Percentiles rank a stretch among this genome's conserved stretches.
Evolutionary conservation across 1,284 basidiomycete genomes (phyloP).

Genomic region (Ganoderma boninense): DNA sequence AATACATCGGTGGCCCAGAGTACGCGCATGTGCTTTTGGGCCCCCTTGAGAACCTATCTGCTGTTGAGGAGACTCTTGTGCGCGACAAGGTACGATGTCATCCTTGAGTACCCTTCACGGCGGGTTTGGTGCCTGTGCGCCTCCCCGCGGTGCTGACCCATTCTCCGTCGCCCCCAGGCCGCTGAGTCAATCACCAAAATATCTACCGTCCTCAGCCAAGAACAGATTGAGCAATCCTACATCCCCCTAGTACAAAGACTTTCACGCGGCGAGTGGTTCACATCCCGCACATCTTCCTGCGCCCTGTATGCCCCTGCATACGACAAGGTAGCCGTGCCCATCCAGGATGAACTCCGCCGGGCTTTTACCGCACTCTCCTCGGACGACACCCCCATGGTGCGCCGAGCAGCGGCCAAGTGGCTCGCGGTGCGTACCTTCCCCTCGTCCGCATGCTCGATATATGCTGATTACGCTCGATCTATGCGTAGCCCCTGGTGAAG

Average conservation of each 20-base stretch:
- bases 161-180: conserved; percentile 63
- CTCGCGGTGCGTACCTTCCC: conserved; percentile 78
- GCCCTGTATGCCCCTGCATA: conserved; percentile 96
- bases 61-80: conserved; percentile 98
- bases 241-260: conserved; percentile 93
- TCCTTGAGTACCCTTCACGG: background rate
- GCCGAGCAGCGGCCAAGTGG: conserved; percentile 96
- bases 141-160: background rate
- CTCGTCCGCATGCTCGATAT: conserved; percentile 9
- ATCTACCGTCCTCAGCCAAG: conserved; percentile 78
- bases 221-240: conserved; percentile 91
- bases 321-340: conserved; percentile 72
- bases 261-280: conserved; percentile 98
- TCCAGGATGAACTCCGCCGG: conserved; percentile 92
- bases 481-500: conserved; percentile 75
- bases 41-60: conserved; percentile 95
- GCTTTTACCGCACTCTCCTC: conserved; percentile 86
- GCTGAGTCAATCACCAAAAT: conserved; percentile 97
- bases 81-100: conserved; percentile 85
- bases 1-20: conserved; percentile 94
- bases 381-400: conserved; percentile 99
- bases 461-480: conserved; percentile 27
- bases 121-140: background rate
- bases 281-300: conserved; percentile 96
- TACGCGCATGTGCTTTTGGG: conserved; percentile 91